Evolutionary conservation across 441 rosid species (phyloP).

Genomic region (Geranium incanum): DNA sequence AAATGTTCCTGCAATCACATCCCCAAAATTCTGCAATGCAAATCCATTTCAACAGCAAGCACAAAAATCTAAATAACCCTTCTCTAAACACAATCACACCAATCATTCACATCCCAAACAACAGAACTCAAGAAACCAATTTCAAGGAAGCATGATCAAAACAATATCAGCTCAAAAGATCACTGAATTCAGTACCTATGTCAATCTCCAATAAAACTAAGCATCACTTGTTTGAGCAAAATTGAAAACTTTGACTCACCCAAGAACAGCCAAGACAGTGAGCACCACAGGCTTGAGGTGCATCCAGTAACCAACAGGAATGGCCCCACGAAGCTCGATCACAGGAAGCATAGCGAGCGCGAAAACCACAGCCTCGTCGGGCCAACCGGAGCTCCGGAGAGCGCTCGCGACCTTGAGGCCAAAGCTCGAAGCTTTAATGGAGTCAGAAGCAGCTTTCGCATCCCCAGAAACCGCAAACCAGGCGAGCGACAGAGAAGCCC

Average conservation of each 20-base stretch:
- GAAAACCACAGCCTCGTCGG: constrained; percentile 75
- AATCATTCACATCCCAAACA: too few species aligned
- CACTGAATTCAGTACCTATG: background rate
- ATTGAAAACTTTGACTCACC: constrained; percentile 38
- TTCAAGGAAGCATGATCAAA: background rate
- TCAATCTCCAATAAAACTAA: background rate
- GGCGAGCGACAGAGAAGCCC: constrained; percentile 65
- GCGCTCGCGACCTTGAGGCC: constrained; percentile 58
- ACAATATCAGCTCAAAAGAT: background rate
- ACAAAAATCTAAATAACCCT: background rate
- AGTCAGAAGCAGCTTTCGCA: constrained; percentile 66
- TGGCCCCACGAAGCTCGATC: constrained; percentile 88
- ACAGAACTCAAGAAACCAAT: too few species aligned
- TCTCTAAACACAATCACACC: too few species aligned
- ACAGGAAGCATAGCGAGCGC: constrained; percentile 84
- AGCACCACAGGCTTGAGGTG: constrained; percentile 53
- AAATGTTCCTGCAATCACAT: too few species aligned
- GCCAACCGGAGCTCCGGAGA: constrained; percentile 65
- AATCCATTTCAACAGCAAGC: too few species aligned
- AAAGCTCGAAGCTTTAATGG: constrained; percentile 67
- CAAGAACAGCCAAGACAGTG: constrained; percentile 54
- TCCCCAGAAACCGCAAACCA: constrained; percentile 73
- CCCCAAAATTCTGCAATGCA: too few species aligned
- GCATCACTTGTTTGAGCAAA: background rate
- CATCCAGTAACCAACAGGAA: constrained; percentile 95